These are phyloP conservation scores for Endoconidiophora polonica DNA, from an alignment of 2,329 filamentous ascomycete species.

Conservation along the genomic window DNA sequence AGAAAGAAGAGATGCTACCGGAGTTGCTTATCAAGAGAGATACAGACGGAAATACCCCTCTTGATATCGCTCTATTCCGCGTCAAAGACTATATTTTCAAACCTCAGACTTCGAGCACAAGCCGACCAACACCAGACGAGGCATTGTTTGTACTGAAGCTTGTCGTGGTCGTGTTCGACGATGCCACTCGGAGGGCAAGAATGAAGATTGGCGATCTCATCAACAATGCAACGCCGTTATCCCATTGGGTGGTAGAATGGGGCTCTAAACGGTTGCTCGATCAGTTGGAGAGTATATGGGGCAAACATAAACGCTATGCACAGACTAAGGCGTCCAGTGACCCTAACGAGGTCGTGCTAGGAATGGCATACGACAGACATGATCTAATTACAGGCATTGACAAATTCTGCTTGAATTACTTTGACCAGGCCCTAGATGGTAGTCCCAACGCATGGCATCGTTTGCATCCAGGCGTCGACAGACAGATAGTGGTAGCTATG, in stretches of 20 bases:
- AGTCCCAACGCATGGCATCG: too few relatives aligned
- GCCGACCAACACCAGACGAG: background rate
- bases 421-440: too few relatives aligned
- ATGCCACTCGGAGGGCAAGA: background rate
- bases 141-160: background rate
- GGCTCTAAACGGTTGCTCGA: background rate
- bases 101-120: background rate
- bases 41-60: background rate
- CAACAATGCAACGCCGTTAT: background rate
- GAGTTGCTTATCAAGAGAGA: background rate
- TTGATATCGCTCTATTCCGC: background rate
- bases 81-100: background rate
- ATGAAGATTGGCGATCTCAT: background rate
- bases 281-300: too few relatives aligned
- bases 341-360: too few relatives aligned
- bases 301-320: too few relatives aligned
- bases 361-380: too few relatives aligned
- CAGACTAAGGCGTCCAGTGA: too few relatives aligned
- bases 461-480: too few relatives aligned
- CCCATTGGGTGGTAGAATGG: constrained; percentile 2
- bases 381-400: too few relatives aligned
- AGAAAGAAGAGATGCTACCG: background rate
- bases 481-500: too few relatives aligned
- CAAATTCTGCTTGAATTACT: too few relatives aligned
- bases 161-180: background rate